These are phyloP conservation scores for Solanum tacnaense DNA, from an alignment of 257 asterid species.

Conservation along the genomic window DNA sequence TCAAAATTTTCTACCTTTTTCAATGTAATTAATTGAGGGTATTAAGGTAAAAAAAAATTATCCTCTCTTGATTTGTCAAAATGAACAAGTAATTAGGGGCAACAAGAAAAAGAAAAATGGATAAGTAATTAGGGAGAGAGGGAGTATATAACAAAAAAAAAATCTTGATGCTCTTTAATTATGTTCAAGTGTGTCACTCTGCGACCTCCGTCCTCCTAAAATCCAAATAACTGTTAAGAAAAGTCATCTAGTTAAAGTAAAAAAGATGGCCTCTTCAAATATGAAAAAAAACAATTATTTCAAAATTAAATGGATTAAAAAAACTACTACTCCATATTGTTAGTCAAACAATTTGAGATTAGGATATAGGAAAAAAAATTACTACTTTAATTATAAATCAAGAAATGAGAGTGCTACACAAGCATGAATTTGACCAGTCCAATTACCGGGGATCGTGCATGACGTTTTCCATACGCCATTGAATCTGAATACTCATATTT, in stretches of 20 bases:
- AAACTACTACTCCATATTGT: background rate
- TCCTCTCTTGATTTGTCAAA: no score
- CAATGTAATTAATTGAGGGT: no score
- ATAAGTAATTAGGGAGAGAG: no score
- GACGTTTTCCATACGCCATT: conserved; percentile 31
- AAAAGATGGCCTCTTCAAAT: background rate
- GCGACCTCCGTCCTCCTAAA: background rate
- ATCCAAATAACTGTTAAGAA: background rate
- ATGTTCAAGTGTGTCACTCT: background rate
- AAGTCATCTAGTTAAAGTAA: background rate
- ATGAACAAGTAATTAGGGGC: no score
- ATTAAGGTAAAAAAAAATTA: no score
- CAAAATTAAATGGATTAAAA: background rate
- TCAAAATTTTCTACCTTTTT: no score
- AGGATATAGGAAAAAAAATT: background rate
- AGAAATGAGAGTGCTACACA: background rate
- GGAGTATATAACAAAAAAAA: no score
- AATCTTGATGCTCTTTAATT: no score
- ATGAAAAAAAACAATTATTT: background rate
- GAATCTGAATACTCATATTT: background rate
- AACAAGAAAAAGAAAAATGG: no score
- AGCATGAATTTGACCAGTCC: conserved; percentile 7
- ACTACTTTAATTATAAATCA: background rate
- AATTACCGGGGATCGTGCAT: conserved; percentile 10
- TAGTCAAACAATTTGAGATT: background rate